Base-by-base conservation (phyloP, 257 asterid species). In the Mentha longifolia region DNA sequence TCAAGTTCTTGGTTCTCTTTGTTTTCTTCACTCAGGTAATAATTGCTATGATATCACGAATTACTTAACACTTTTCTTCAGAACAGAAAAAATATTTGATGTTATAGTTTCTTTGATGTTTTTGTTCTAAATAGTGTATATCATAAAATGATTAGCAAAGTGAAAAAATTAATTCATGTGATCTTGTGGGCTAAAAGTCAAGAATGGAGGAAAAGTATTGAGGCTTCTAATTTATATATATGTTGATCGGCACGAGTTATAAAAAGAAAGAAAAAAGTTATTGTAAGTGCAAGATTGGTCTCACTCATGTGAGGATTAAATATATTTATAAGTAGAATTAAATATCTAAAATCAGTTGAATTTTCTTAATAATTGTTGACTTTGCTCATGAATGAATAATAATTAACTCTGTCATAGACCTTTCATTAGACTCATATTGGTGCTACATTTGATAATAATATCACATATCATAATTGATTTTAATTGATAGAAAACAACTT, bases 11-110 rank as follows among this genome's bases (percentile, higher is more conserved):
- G 83, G 77, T 85, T 31, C 78, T 85, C 5, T 86, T 78, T 54
- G 82, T 71, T 45, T 86, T 89, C 89, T 89, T 85, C 87, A 75
- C 89, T 14, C 89, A 61, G 96, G 96, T 89, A 85, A 55, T 28
- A 7, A 2, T 39, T 4, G 4, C 19, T 30, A 19, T 54, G 3
- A 15, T 33, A 15, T 33, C 8, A 45, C 15, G 1, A 6, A 22
- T 12, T 13, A 45, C 50, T 4, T 13, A 3, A 2, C 10, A 13
- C 1, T 45, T 45, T 45, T 12, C 1, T 45, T 45, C 31, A 28
- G 31, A 3, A 25, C 1, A 25, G 2, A 25, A 1, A 25, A 25
- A 25, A 25, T 1, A 25, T 1, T 10, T 9, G 10, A 28, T 12
- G 41, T 56, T 25, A 10, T 10, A 22, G 4, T 12, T 25, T 0